Conservation (phyloP, 768 basidiomycete species). For the Collybia nuda region DNA sequence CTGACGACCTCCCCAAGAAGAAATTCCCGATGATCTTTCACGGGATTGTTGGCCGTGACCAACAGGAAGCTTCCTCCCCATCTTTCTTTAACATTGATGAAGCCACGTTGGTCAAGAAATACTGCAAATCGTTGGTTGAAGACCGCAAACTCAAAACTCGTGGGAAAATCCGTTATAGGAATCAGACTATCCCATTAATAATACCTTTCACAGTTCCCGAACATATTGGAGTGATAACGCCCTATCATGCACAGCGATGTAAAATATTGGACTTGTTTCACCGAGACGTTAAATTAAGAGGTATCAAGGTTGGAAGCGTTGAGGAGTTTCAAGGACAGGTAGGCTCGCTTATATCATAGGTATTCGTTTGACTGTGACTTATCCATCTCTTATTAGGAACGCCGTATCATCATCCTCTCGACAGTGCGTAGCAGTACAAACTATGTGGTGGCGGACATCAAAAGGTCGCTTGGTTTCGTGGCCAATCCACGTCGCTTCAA, state of each 20-base stretch:
- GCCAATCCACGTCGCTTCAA: constrained; percentile 57
- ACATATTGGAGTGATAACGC: constrained; percentile 67
- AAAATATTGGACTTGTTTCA: constrained; percentile 43
- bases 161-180: too few relatives aligned
- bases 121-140: constrained; percentile 36
- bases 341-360: not conserved
- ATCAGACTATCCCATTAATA: constrained; percentile 11
- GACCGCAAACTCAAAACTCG: constrained; percentile 39
- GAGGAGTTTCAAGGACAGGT: constrained; percentile 74
- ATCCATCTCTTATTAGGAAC: constrained; percentile 44
- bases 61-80: constrained; percentile 61
- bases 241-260: constrained; percentile 61
- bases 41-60: constrained; percentile 57
- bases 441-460: constrained; percentile 48
- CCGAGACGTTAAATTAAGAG: constrained; percentile 23
- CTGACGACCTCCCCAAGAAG: constrained; percentile 37
- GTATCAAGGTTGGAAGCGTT: constrained; percentile 61
- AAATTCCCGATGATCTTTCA: constrained; percentile 67
- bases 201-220: constrained; percentile 27
- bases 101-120: constrained; percentile 49
- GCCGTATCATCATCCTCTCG: constrained; percentile 57
- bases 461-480: constrained; percentile 56
- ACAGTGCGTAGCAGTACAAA: constrained; percentile 56
- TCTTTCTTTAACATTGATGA: constrained; percentile 75
- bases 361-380: constrained; percentile 27